These are phyloP conservation scores for Plantago coronopus DNA, from an alignment of 305 asterid genomes.

Conservation along the genomic window DNA sequence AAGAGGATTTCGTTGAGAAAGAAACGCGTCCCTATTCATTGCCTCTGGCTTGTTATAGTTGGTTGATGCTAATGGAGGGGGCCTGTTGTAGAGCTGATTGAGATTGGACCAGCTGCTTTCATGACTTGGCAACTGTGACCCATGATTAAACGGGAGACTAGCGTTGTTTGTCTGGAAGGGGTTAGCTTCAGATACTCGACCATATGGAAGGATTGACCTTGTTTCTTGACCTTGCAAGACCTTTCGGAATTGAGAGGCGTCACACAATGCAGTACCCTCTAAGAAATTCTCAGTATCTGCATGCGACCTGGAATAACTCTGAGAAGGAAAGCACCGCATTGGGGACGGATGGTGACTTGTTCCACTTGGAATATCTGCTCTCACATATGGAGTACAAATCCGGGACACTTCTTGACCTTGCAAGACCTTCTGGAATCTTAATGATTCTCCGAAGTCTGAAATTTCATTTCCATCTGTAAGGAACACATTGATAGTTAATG, in stretches of 20 bases:
- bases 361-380: conserved; percentile 39
- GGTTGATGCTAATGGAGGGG: conserved; percentile 31
- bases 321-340: conserved; percentile 42
- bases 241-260: conserved; percentile 68
- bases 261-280: conserved; percentile 37
- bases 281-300: conserved; percentile 35
- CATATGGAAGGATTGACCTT: conserved; percentile 31
- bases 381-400: conserved; percentile 41
- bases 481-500: background rate
- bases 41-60: conserved; percentile 33
- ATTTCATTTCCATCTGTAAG: conserved; percentile 59
- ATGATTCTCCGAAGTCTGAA: conserved; percentile 69
- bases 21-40: conserved; percentile 28
- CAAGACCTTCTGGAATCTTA: conserved; percentile 97
- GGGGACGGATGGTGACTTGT: conserved; percentile 36
- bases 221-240: conserved; percentile 99
- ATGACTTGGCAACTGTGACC: conserved; percentile 36
- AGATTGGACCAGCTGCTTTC: conserved; percentile 49
- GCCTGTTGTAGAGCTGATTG: conserved; percentile 28
- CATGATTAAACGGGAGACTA: conserved; percentile 29
- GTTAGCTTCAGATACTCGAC: conserved; percentile 39
- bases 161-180: conserved; percentile 32
- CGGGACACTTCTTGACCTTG: conserved; percentile 98
- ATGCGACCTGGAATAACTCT: conserved; percentile 16
- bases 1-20: conserved; percentile 36